Evolutionary conservation across 768 basidiomycete genomes (phyloP).

Genomic region (Mycena filopes): DNA sequence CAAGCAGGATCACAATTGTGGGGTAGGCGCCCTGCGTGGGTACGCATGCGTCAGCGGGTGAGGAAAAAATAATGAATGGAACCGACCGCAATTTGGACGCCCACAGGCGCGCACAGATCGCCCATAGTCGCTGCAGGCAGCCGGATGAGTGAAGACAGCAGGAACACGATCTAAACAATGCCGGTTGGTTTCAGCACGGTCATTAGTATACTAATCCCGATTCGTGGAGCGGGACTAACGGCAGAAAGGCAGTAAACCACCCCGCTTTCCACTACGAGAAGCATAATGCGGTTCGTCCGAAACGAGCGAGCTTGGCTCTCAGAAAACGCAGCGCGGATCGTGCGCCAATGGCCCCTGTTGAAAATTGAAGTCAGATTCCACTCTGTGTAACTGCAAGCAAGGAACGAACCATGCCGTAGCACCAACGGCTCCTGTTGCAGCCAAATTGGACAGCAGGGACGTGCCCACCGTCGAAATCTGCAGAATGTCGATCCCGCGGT

Average conservation of each 20-base stretch:
- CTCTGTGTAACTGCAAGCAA: not conserved
- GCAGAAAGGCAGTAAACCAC: constrained; percentile 23
- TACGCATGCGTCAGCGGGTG: not conserved
- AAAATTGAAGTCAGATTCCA: not conserved
- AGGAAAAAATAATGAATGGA: not conserved
- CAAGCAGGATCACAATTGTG: constrained; percentile 16
- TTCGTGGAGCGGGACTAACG: constrained; percentile 31
- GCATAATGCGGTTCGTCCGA: constrained; percentile 18
- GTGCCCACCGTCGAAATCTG: constrained; percentile 22
- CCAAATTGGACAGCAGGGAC: constrained; percentile 27
- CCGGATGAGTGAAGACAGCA: constrained; percentile 22
- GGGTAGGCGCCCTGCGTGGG: constrained; percentile 20
- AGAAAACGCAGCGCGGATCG: constrained; percentile 8
- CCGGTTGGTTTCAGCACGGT: not conserved
- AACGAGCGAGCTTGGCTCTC: not conserved
- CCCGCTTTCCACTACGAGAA: constrained; percentile 25
- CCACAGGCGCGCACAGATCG: constrained; percentile 28
- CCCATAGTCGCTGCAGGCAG: constrained; percentile 30
- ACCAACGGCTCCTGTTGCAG: constrained; percentile 27
- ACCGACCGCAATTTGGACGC: constrained; percentile 31
- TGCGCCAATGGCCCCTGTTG: constrained; percentile 12
- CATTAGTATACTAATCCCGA: not conserved
- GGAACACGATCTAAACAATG: constrained; percentile 14
- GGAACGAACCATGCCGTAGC: constrained; percentile 23
- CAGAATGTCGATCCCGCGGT: constrained; percentile 15